phyloP scores from a whole-genome alignment of 805 yeast genomes.

The Nematodospora valgi region DNA sequence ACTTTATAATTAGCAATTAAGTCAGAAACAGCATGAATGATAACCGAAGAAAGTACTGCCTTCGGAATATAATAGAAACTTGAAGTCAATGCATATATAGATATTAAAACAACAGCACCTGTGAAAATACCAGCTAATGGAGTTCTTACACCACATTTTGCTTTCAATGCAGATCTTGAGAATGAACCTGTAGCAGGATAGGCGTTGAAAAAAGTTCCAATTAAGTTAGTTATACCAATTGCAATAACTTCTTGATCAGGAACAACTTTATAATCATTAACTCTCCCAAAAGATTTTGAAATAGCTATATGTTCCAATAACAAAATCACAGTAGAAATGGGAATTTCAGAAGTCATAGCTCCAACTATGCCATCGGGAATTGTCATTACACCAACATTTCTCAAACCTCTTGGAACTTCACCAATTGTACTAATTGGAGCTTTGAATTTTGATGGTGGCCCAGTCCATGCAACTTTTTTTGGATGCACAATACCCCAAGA shows the following conservation, averaged over 20 bases:
- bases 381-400: conserved; percentile 69
- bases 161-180: conserved; percentile 89
- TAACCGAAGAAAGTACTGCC: conserved; percentile 82
- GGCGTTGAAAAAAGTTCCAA: conserved; percentile 90
- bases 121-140: conserved; percentile 91
- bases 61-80: conserved; percentile 89
- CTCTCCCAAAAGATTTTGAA: conserved; percentile 88
- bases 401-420: conserved; percentile 77
- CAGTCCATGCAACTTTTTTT: conserved; percentile 25
- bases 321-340: conserved; percentile 79
- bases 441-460: conserved; percentile 30
- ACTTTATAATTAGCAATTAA: conserved; percentile 68
- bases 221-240: conserved; percentile 84
- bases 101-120: conserved; percentile 83
- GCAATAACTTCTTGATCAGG: conserved; percentile 95
- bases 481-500: conserved; percentile 72
- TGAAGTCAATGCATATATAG: conserved; percentile 77
- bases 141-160: conserved; percentile 93
- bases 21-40: conserved; percentile 91
- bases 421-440: conserved; percentile 64
- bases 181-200: conserved; percentile 97
- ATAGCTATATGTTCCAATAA: conserved; percentile 91
- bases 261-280: conserved; percentile 83
- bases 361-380: conserved; percentile 57
- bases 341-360: conserved; percentile 71